These are phyloP conservation scores for Tephrocybe sp. DNA, from an alignment of 768 basidiomycete genomes.

Conservation along the genomic window DNA sequence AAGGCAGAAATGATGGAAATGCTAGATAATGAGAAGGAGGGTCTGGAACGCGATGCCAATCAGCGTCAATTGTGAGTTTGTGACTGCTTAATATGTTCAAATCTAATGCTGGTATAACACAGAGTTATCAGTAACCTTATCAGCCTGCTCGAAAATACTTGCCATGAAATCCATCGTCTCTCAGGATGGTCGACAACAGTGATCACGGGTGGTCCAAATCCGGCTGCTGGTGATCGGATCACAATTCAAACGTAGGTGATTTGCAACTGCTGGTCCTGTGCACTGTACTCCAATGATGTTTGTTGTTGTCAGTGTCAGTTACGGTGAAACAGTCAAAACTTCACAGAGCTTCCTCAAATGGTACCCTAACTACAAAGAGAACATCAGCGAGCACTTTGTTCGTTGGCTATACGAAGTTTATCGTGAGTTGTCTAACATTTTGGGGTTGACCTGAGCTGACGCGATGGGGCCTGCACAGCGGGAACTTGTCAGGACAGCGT, in stretches of 20 bases:
- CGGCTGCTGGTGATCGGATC: not conserved
- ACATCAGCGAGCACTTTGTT: not conserved
- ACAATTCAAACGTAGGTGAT: not conserved
- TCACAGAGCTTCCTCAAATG: not conserved
- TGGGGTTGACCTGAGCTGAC: no score
- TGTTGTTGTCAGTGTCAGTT: not conserved
- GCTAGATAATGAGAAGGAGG: not conserved
- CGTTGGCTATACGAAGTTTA: not conserved
- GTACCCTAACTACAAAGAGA: not conserved
- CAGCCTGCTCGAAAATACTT: not conserved
- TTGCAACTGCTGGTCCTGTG: not conserved
- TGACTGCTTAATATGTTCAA: no score
- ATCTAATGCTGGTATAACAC: no score
- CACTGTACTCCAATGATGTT: no score
- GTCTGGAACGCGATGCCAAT: not conserved
- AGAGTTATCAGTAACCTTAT: not conserved
- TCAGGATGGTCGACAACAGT: not conserved
- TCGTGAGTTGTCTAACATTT: no score
- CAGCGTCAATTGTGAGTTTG: not conserved
- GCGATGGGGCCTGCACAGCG: no score
- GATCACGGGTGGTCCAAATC: slow-evolving; percentile 1
- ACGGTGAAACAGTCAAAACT: not conserved
- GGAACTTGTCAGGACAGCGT: no score
- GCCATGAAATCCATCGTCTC: not conserved
- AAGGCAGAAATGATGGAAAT: slow-evolving; percentile 1